phyloP scores from a whole-genome alignment of 192 early-diverging fungal species.

The Backusella parvicylindrica region DNA sequence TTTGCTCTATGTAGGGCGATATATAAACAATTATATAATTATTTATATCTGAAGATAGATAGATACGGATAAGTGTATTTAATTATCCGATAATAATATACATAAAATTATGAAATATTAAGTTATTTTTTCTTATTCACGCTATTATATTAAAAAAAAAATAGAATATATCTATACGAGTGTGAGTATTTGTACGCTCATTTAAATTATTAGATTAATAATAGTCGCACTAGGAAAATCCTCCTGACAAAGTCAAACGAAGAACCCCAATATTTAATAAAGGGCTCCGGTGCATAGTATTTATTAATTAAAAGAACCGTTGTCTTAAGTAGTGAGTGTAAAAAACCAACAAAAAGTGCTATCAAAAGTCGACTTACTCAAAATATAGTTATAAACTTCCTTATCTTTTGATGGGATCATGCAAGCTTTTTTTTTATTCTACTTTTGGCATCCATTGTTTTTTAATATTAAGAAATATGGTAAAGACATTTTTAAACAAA shows the following conservation, averaged over 20 bases:
- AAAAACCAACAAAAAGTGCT: background rate
- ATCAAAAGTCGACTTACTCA: too few relatives aligned
- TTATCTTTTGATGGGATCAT: too few relatives aligned
- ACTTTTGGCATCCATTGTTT: background rate
- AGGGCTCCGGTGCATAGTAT: background rate
- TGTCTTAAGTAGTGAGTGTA: background rate
- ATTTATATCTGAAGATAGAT: too few relatives aligned
- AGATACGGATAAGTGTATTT: background rate
- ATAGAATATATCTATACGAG: background rate
- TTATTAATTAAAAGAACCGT: background rate
- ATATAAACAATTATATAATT: too few relatives aligned
- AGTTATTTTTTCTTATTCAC: background rate
- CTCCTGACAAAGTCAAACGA: background rate
- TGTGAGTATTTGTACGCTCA: too few relatives aligned
- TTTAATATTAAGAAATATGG: too few relatives aligned
- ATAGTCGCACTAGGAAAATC: background rate
- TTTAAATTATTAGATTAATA: background rate
- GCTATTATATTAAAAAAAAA: background rate
- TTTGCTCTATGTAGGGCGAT: too few relatives aligned
- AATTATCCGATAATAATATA: background rate
- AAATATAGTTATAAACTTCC: too few relatives aligned
- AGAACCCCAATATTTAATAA: background rate
- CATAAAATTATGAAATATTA: background rate
- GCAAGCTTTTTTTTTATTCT: background rate
- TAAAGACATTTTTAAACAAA: too few relatives aligned